phyloP scores from a whole-genome alignment of 805 yeast genomes.

The Middelhovenomyces tepae region DNA sequence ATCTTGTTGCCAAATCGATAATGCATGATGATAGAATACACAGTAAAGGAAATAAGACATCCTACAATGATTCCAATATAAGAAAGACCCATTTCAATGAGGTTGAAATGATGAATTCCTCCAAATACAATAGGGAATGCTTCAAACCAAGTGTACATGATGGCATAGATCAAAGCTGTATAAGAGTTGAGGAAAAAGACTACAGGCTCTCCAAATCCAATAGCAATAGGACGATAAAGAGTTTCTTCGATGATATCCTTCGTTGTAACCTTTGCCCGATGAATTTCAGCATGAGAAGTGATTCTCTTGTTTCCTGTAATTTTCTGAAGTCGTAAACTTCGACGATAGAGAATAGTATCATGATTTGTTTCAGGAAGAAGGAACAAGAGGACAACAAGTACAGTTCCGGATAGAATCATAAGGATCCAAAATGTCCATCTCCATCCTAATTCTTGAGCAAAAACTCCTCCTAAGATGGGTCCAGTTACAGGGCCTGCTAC shows the following conservation, averaged over 20 bases:
- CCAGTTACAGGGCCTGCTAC: conserved; percentile 47
- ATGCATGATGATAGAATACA: background rate
- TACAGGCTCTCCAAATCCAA: conserved; percentile 42
- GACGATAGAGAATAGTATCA: conserved; percentile 38
- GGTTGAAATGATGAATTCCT: conserved; percentile 35
- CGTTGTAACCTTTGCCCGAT: conserved; percentile 1
- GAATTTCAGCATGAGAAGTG: conserved; percentile 36
- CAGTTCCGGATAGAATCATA: conserved; percentile 31
- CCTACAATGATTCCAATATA: conserved; percentile 40
- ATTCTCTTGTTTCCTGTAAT: conserved; percentile 40
- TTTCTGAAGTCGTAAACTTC: conserved; percentile 40
- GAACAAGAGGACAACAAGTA: conserved; percentile 29
- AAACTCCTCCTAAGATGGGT: conserved; percentile 46
- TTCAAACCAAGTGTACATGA: conserved; percentile 46
- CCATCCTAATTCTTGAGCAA: conserved; percentile 43
- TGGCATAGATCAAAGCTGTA: conserved; percentile 41
- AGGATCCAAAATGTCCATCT: conserved; percentile 44
- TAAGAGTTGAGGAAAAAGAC: conserved; percentile 41
- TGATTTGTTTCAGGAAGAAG: conserved; percentile 45
- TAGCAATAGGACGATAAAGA: conserved; percentile 32
- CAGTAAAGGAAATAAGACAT: conserved; percentile 28
- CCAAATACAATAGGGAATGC: conserved; percentile 46
- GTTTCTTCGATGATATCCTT: conserved; percentile 11
- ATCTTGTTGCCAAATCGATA: no score
- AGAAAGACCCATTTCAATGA: conserved; percentile 37